Evolutionary conservation across 192 early-diverging fungal genomes (phyloP).

Genomic region (Coemansia sp.): DNA sequence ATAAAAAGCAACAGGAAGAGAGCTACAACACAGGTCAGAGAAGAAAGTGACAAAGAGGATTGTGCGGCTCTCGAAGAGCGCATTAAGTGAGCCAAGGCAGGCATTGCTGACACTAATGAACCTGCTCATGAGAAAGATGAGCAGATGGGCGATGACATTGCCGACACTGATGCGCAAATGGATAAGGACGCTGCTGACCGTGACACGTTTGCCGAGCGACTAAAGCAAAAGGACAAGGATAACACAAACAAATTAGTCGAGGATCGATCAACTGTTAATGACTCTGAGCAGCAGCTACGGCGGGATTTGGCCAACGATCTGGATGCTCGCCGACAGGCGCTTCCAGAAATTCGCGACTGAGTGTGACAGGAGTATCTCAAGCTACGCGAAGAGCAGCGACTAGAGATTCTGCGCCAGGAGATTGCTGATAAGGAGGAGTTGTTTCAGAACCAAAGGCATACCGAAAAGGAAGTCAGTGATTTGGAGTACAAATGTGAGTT

Average conservation of each 20-base stretch:
- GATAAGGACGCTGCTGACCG: slow-evolving; percentile 78
- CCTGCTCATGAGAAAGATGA: neutral
- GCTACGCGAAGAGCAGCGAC: slow-evolving; percentile 78
- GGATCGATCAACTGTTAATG: slow-evolving; percentile 37
- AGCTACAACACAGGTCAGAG: slow-evolving; percentile 30
- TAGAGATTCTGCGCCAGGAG: slow-evolving; percentile 73
- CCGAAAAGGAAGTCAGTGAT: slow-evolving; percentile 72
- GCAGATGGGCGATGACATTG: slow-evolving; percentile 15
- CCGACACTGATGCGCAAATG: slow-evolving; percentile 42
- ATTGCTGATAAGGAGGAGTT: slow-evolving; percentile 86
- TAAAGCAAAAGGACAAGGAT: slow-evolving; percentile 80
- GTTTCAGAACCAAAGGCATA: slow-evolving; percentile 72
- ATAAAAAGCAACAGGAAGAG: slow-evolving; percentile 30
- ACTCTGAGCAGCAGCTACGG: slow-evolving; percentile 64
- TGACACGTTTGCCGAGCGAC: slow-evolving; percentile 83
- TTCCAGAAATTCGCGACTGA: slow-evolving; percentile 78
- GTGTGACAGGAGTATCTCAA: slow-evolving; percentile 90
- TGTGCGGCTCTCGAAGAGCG: slow-evolving; percentile 54
- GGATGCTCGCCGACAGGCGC: slow-evolving; percentile 63
- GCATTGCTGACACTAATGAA: slow-evolving; percentile 24
- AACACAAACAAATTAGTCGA: slow-evolving; percentile 62
- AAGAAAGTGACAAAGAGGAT: slow-evolving; percentile 65
- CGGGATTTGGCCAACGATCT: slow-evolving; percentile 82
- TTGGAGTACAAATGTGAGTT: slow-evolving; percentile 83
- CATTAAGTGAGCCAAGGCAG: slow-evolving; percentile 58